Evolutionary conservation across 139 green algal genomes (phyloP), one percentile per base, ranked within the genome.

Genomic region (Diplosphaera chodatii): DNA sequence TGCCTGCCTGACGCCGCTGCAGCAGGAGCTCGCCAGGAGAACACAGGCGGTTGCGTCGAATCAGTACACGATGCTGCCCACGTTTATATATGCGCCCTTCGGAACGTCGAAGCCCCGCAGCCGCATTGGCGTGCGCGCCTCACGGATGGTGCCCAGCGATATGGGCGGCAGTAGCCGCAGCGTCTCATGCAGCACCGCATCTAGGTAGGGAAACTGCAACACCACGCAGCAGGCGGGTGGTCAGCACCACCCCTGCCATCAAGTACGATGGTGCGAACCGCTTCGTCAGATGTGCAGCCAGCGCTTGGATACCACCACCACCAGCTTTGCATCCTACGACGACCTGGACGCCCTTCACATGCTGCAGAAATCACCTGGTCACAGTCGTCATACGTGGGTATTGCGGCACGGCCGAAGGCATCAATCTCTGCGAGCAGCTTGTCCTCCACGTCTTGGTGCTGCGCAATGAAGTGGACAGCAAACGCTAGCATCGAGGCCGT

Each of bases 101-200:
- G 25, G n/a, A 6, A 72, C 21, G 16, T 6, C 25, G 73, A 34
- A 64, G 48, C 64, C 65, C 30, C 66, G 27, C 29, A 78, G 30
- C 10, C 65, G 2, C 32, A 62, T 40, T 13, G 73, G 32, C 32
- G 40, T 30, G 37, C 16, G 18, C 5, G 67, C 67, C 40, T 32
- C 32, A 13, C 32, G 64, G 27, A 68, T 33, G 13, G 32, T 40
- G 34, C 48, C 55, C 1, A 55, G 33, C 10, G 66, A 62, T 1
- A 66, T 75, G 3, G 86, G 86, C 1, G 84, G 82, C 69, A 78
- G 84, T 31, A 91, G 67, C 4, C 86, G 77, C 63, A 91, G 40
- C 6, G 76, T 64, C 74, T 91, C 86, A 3, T 78, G 77, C 32
- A 89, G 63, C 4, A 87, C 76, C 0, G 82, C 86, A n/a, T 78